Conservation (phyloP, 768 basidiomycete genomes). For the Russula sp. region DNA sequence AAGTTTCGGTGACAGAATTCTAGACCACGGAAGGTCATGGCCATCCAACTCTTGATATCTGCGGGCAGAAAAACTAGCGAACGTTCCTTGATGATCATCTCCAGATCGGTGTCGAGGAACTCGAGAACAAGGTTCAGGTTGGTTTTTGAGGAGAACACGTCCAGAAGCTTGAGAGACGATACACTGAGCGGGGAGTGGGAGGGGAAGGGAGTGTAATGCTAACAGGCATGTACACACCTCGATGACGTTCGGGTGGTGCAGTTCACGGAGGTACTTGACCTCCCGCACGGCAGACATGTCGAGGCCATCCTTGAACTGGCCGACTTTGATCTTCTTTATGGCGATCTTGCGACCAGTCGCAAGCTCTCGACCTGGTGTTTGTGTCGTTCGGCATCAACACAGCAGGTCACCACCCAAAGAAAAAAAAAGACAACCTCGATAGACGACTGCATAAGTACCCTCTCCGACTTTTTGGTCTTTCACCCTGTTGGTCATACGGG, state of each 20-base stretch:
- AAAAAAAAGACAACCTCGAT: slow-evolving; percentile 55
- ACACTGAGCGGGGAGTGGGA: background rate
- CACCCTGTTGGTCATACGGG: slow-evolving; percentile 39
- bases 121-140: slow-evolving; percentile 97
- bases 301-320: slow-evolving; percentile 94
- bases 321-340: slow-evolving; percentile 97
- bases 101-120: slow-evolving; percentile 92
- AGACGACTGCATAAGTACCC: slow-evolving; percentile 95
- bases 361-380: slow-evolving; percentile 56
- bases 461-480: slow-evolving; percentile 83
- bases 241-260: slow-evolving; percentile 92
- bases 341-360: slow-evolving; percentile 80
- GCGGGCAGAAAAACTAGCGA: slow-evolving; percentile 87
- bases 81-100: slow-evolving; percentile 94
- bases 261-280: slow-evolving; percentile 92
- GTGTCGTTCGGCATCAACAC: background rate
- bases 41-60: slow-evolving; percentile 99
- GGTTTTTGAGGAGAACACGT: slow-evolving; percentile 94
- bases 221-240: slow-evolving; percentile 46
- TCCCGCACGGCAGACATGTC: slow-evolving; percentile 99
- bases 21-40: slow-evolving; percentile 95
- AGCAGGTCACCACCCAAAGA: slow-evolving; percentile 8
- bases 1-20: slow-evolving; percentile 97
- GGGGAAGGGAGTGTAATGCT: background rate
- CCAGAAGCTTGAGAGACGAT: slow-evolving; percentile 62